Evolutionary conservation across 2,329 filamentous ascomycete species (phyloP).

Genomic region (Claviceps africana): DNA sequence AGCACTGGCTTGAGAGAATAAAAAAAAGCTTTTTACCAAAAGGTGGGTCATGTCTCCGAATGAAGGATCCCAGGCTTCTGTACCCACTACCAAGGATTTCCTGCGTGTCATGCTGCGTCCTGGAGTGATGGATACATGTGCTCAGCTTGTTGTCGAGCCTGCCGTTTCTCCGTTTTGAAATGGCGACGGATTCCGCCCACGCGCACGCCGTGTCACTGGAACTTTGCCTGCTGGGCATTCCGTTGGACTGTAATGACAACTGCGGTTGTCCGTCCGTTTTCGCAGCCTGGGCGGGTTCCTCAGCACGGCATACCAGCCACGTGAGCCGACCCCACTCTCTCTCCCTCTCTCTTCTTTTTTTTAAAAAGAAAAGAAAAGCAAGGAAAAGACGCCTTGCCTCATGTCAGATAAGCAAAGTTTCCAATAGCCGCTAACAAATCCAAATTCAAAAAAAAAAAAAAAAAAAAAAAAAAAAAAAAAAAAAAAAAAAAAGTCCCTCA

Average conservation of each 20-base stretch:
- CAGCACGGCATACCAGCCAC: neutral
- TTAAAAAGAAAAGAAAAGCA: too few relatives aligned
- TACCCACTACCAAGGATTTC: neutral
- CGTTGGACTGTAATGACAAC: neutral
- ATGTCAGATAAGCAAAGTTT: too few relatives aligned
- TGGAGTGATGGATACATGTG: neutral
- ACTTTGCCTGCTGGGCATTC: neutral
- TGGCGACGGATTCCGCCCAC: too few relatives aligned
- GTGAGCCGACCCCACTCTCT: neutral
- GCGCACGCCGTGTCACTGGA: neutral
- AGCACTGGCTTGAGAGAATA: neutral
- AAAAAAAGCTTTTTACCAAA: neutral
- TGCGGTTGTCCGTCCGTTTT: neutral
- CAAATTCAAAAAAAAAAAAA: too few relatives aligned
- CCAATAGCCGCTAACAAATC: too few relatives aligned
- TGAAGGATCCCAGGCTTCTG: too few relatives aligned
- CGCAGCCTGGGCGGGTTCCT: neutral
- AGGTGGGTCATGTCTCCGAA: neutral
- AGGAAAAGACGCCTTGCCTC: too few relatives aligned
- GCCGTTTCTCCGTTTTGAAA: neutral
- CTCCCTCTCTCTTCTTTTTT: too few relatives aligned
- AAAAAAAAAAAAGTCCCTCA: neutral
- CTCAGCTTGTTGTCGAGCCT: neutral
- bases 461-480: too few relatives aligned
- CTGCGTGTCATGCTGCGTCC: neutral